Evolutionary conservation across 768 basidiomycete species (phyloP), one percentile per base, ranked within the genome.

Genomic region (Tulasnella calospora): DNA sequence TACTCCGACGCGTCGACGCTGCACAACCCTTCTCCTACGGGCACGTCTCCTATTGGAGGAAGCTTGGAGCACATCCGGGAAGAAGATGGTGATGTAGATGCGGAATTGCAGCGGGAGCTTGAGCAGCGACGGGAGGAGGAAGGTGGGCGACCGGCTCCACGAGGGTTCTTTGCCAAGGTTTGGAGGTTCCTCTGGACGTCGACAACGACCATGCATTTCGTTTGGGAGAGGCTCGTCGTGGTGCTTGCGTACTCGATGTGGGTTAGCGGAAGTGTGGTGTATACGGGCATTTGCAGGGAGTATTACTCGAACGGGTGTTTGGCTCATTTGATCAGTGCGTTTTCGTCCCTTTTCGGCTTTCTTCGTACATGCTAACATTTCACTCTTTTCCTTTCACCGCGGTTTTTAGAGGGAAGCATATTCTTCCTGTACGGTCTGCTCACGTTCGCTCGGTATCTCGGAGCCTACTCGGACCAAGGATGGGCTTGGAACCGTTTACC

Each of bases 381-480:
- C 0, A 19, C 19, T 9, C 36, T 36, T 13, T 21, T 10, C 6
- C 15, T 6, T 13, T 35, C 23, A n/a, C 9, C 35, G n/a, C n/a
- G n/a, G 44, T 51, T 30, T 57, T 44, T 15, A 94, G 94, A 94
- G 89, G 94, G 96, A 30, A 90, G 88, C 41, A 95, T 98, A 80
- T 99, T 99, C 85, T 95, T 95, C 90, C 90, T 89, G 78, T 98
- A 95, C 84, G 97, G 96, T 9, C 84, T 98, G 7, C 83, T 94
- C 73, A 90, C 93, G 0, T 99, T 98, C 83, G 93, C 90, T n/a
- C 92, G 97, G n/a, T 99, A 94, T 86, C 89, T 97, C 71, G 96
- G 96, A 36, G 90, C 94, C 7, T 95, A 91, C 83, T 88, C 94
- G 33, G 90, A 94, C 72, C 84, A 90, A 40, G 97, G 97, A 5